Base-by-base conservation (phyloP, 2,329 filamentous ascomycete genomes). In the Purpureocillium takamizusanense region DNA sequence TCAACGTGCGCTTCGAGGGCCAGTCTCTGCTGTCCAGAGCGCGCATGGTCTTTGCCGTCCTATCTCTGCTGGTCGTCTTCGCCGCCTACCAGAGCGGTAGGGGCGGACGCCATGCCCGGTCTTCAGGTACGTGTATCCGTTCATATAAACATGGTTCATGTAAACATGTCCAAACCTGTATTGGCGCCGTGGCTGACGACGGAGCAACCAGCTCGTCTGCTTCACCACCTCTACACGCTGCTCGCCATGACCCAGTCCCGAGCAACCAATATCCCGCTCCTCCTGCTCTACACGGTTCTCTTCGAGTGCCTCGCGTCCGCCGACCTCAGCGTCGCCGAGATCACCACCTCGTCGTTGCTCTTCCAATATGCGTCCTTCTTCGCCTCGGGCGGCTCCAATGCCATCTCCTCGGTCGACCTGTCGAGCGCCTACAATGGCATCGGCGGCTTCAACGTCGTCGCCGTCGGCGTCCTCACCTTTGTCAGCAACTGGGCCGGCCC, bases 401-500 rank as follows among this genome's bases (percentile, higher is more conserved):
- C 92, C 31, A 95, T 98, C 48, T 94, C 89, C 11, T 90, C 85
- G n/a, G 78, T 98, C 51, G 89, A 97, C 54, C 74, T 98, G 15
- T 94, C 87, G 6, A 94, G 83, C 55, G 89, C 89, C 0, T 98
- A 98, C 64, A 98, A 98, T 52, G 92, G 92, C 45, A 72, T 98
- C 29, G 75, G 73, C 36, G 77, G 72, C 40, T 98, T 94, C 67
- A 89, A 85, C 53, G 70, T 92, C 45, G 46, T 78, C n/a, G 72
- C 80, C 13, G 92, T 98, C 13, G 92, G 87, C 1, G 45, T 86
- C 4, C 69, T 98, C 37, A 88, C 89, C 2, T 95, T 95, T 53
- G 57, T 87, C 7, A 78, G 84, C 49, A 98, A 98, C 57, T 98
- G 90, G 89, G 81, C 86, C 0, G 92, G 84, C 0, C 79, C 89